phyloP scores from a whole-genome alignment of 148 eudicot genomes.

The Rhododendron williamsianum region DNA sequence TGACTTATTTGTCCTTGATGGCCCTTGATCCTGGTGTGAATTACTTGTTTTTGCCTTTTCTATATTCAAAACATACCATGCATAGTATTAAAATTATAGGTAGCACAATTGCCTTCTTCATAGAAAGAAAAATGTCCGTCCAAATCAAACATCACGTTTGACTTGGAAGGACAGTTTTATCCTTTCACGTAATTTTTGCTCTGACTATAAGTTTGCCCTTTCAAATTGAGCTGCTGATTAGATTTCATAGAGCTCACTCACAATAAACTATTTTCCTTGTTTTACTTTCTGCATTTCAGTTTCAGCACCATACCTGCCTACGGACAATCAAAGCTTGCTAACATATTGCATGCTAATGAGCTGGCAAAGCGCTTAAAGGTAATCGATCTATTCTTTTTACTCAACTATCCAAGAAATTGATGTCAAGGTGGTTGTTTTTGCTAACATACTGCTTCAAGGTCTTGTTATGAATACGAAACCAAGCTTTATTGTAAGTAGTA shows the following conservation, averaged over 20 bases:
- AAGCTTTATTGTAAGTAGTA: neutral
- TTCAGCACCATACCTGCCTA: conserved; percentile 55
- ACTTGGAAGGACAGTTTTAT: neutral
- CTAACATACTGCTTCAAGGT: neutral
- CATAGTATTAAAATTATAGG: neutral
- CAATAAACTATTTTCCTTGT: neutral
- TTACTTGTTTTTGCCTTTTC: neutral
- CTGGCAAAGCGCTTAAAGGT: conserved; percentile 74
- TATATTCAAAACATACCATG: neutral
- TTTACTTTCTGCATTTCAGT: conserved; percentile 35
- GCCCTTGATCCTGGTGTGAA: neutral
- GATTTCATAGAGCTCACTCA: neutral
- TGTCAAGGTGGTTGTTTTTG: neutral
- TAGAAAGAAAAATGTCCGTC: neutral
- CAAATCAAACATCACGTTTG: neutral
- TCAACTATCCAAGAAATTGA: neutral
- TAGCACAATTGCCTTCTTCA: neutral
- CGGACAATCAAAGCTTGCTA: conserved; percentile 89
- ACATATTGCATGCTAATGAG: conserved; percentile 74
- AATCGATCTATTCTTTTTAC: conserved; percentile 9
- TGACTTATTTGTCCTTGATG: neutral
- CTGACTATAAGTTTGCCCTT: neutral
- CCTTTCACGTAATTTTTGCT: neutral
- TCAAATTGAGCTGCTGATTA: neutral
- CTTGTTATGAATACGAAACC: neutral